Evolutionary conservation across 148 eudicot genomes (phyloP), one percentile per base, ranked within the genome.

Genomic region (Cornus suecica): DNA sequence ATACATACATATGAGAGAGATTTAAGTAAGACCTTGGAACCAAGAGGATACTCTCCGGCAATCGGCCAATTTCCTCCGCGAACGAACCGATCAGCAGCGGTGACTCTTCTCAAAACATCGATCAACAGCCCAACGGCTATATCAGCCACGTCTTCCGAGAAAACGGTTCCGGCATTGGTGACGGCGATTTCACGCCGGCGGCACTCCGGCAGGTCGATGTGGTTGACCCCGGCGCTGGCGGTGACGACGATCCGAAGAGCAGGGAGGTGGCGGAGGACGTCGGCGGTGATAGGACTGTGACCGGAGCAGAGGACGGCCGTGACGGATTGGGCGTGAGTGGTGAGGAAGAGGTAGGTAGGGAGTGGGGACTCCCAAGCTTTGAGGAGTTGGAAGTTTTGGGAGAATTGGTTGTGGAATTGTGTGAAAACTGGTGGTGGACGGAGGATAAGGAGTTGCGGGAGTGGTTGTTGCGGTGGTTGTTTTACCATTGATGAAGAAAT

Each of bases 161-260:
- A 85, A 10, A 84, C 65, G 1, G 27, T 28, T 15, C 83, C 74
- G 34, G 85, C 79, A 42, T 85, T 79, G 8, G 90, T 80, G 13
- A 93, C 84, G 45, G 85, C 20, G 29, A 93, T 81, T 1, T 85
- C 83, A 2, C 90, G 89, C 66, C 90, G 91, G 70, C 86, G 88
- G 72, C 95, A 93, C 79, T 90, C 95, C n/a, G 28, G 27, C 32
- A 93, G 80, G 72, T 93, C 90, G 51, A 92, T 82, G 63, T 82
- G 82, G 71, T 92, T 71, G 26, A 86, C 56, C 27, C 95, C 95
- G 54, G 80, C 86, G 74, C 87, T 77, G 80, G 86, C 65, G 74
- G 89, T 83, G 65, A 88, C 86, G 28, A 92, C 74, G 52, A 84
- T 69, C 0, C 80, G 82, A 9, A 90, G 82, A 10, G 88, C 72